Evolutionary conservation across 768 basidiomycete genomes (phyloP), one percentile per base, ranked within the genome.

Genomic region (Pisolithus microcarpus): DNA sequence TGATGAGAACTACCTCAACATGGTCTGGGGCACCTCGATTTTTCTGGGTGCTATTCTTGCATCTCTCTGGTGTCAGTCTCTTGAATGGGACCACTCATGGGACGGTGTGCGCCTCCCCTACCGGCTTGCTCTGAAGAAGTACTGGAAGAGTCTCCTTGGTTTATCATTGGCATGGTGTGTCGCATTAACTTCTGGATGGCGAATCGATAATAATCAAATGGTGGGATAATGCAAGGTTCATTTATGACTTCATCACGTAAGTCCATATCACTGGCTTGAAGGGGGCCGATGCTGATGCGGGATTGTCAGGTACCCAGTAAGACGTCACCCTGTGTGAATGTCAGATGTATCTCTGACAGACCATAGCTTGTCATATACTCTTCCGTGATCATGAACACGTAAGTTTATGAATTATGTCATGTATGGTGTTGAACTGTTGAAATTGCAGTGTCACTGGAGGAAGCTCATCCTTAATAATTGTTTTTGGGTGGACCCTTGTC

Each of bases 41-140:
- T 91, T 88, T 28, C 76, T 95, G 7, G 92, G 92, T 30, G 71
- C 84, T 39, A 62, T 95, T 50, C 92, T 92, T 36, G 91, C 92
- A 6, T 57, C 80, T 11, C 76, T 80, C 7, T 84, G 93, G 80
- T 94, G 60, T 59, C 90, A 44, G 53, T 91, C 93, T 86, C 75
- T 82, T 23, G 89, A 93, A 59, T 89, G 91, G 1, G 73, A 73
- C 10, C 72, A 80, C 13, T 83, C 87, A 1, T 92, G 93, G 88
- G 86, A 82, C 57, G 63, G 77, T 43, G 76, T 80, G 8, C 73
- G 66, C 38, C 85, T 90, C 50, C 92, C 92, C 0, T 91, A 92
- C 62, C 54, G 65, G 63, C 75, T 96, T 23, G 73, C 94, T 56
- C 54, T 95, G 39, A 83, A 76, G 21, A 60, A 87, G 40, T 97